Percentiles rank a stretch among this genome's conserved stretches.
Evolutionary conservation across 345 rosid species (phyloP).

Genomic region (Salix caprea): DNA sequence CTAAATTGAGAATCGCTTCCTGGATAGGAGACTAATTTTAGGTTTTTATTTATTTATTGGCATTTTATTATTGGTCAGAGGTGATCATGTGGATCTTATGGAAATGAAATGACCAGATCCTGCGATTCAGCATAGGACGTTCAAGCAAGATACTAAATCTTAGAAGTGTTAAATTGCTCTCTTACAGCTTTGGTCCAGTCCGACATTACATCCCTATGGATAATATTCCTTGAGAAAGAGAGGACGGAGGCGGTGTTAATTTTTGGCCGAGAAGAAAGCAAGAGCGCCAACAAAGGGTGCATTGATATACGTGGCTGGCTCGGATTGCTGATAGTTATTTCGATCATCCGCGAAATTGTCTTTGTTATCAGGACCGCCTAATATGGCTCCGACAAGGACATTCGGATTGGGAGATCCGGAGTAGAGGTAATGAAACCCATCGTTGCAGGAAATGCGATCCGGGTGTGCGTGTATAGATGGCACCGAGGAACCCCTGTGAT

Average conservation of each 20-base stretch:
- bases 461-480: constrained; percentile 74
- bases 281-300: constrained; percentile 89
- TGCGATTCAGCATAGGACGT: background rate
- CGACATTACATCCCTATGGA: background rate
- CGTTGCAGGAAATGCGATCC: constrained; percentile 55
- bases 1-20: no score
- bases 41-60: no score
- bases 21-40: no score
- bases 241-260: background rate
- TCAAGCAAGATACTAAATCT: background rate
- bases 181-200: background rate
- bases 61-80: no score
- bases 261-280: constrained; percentile 51
- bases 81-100: background rate
- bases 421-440: constrained; percentile 63
- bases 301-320: constrained; percentile 90
- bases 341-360: constrained; percentile 78
- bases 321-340: constrained; percentile 79
- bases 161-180: no score
- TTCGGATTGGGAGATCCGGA: constrained; percentile 82
- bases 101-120: background rate
- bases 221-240: background rate
- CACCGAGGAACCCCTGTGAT: constrained; percentile 85
- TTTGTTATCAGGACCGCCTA: constrained; percentile 81
- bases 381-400: constrained; percentile 70